phyloP scores from a whole-genome alignment of 2,329 filamentous ascomycete species.

The Cladorrhinum sp. region DNA sequence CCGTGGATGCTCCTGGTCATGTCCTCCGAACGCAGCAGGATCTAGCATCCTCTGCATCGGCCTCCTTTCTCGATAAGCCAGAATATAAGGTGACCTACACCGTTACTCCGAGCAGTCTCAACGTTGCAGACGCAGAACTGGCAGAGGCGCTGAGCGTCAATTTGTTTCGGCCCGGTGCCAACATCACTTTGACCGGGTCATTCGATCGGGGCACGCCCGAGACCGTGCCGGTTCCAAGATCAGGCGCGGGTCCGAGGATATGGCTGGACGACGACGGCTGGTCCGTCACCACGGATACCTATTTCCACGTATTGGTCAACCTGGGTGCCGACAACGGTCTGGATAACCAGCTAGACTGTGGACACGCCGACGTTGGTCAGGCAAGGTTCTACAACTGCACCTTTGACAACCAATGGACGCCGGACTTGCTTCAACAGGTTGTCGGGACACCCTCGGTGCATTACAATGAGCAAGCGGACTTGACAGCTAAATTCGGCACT shows the following conservation, averaged over 20 bases:
- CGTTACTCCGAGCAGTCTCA: not conserved
- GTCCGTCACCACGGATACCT: not conserved
- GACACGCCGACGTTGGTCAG: not conserved
- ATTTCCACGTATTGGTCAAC: not conserved
- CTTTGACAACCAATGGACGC: constrained; percentile 3
- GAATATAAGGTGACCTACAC: not conserved
- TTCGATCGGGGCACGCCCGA: not conserved
- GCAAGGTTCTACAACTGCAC: constrained; percentile 2
- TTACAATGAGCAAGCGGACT: not conserved
- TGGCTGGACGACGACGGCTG: constrained; percentile 7
- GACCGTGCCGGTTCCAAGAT: not conserved
- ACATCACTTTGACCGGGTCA: not conserved
- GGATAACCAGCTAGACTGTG: too few species aligned
- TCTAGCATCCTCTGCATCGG: not conserved
- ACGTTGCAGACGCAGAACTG: not conserved
- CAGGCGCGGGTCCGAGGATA: not conserved
- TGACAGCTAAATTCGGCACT: not conserved
- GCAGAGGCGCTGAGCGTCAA: not conserved
- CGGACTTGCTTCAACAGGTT: not conserved
- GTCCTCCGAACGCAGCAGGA: not conserved
- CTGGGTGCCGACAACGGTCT: not conserved
- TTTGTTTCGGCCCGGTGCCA: not conserved
- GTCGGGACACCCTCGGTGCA: not conserved
- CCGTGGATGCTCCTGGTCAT: constrained; percentile 6
- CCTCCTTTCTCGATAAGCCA: not conserved